Percentiles rank a stretch among this genome's conserved stretches.
Evolutionary conservation across 148 eudicot species (phyloP).

Genomic region (Salicornia ramosissima): DNA sequence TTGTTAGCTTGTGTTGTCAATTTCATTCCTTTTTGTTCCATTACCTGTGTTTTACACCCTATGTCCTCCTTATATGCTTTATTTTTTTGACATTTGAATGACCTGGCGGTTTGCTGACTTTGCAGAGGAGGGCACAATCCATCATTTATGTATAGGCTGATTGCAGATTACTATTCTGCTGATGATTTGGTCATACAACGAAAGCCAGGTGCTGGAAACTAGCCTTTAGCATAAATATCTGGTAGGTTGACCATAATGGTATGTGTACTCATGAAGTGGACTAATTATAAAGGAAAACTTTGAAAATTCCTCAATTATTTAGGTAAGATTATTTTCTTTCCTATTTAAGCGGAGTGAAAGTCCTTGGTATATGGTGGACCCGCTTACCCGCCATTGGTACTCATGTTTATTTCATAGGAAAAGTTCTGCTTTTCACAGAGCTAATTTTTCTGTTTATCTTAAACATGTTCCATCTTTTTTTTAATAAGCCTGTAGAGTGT

Average conservation of each 20-base stretch:
- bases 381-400: no score
- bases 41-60: neutral
- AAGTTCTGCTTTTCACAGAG: neutral
- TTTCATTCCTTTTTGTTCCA: neutral
- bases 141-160: conserved; percentile 87
- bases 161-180: conserved; percentile 95
- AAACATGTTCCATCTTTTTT: neutral
- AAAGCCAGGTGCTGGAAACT: conserved; percentile 46
- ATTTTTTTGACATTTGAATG: neutral
- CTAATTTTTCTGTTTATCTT: neutral
- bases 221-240: conserved; percentile 8
- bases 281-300: no score
- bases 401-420: no score
- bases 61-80: neutral
- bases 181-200: conserved; percentile 73
- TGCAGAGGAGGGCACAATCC: conserved; percentile 97
- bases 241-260: conserved; percentile 8
- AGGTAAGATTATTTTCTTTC: no score
- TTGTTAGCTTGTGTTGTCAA: neutral
- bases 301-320: no score
- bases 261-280: no score
- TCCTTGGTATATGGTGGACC: no score
- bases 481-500: no score
- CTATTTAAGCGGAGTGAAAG: no score
- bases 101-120: conserved; percentile 14